Conservation (phyloP, 2,329 filamentous ascomycete genomes). For the Alternaria tenuissima region DNA sequence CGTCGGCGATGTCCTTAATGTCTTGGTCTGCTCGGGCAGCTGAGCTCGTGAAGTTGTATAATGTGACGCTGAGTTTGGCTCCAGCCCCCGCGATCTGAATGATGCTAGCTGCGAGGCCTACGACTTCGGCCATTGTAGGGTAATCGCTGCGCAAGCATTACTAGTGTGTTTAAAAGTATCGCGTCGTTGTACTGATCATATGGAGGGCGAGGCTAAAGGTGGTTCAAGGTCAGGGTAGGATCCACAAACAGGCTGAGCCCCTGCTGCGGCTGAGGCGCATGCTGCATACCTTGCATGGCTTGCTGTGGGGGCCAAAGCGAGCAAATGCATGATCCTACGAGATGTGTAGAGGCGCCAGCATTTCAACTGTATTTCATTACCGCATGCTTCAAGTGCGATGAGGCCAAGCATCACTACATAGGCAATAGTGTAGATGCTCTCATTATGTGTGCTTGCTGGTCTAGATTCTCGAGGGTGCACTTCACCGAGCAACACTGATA, state of each 20-base stretch:
- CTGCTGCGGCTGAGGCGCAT: conserved; percentile 4
- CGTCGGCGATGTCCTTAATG: conserved; percentile 33
- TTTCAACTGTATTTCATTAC: neutral
- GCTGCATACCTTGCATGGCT: neutral
- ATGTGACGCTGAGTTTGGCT: conserved; percentile 30
- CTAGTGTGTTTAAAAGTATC: neutral
- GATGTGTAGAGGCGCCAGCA: neutral
- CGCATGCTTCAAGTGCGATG: neutral
- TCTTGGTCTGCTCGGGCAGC: conserved; percentile 34
- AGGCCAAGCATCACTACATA: no score
- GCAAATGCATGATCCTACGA: neutral
- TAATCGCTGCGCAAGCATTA: neutral
- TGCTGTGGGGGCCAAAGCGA: neutral
- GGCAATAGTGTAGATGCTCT: no score
- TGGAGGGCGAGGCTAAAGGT: neutral
- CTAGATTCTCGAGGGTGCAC: no score
- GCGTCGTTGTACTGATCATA: neutral
- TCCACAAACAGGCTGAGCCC: neutral
- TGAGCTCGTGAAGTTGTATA: conserved; percentile 33
- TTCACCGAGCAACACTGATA: no score
- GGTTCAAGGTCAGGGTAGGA: neutral
- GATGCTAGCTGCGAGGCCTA: conserved; percentile 37
- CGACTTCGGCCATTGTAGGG: conserved; percentile 33
- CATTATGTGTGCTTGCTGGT: no score
- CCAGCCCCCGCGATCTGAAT: conserved; percentile 36